Percentiles rank a stretch among this genome's conserved stretches.
Conservation (phyloP, 495 filamentous ascomycete species). For the Friedmanniomyces endolithicus region DNA sequence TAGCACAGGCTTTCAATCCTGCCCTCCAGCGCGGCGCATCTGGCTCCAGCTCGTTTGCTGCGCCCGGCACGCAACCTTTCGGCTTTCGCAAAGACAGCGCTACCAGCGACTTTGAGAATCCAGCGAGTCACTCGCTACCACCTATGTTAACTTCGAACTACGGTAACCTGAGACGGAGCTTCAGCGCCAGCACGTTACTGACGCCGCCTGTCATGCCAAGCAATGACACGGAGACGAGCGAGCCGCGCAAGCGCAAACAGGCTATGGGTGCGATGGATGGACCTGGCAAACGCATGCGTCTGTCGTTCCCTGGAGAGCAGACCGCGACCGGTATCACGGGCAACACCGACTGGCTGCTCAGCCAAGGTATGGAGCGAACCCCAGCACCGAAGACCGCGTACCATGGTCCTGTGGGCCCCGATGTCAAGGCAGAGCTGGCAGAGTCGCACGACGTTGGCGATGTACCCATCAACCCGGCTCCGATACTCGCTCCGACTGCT, state of each 20-base stretch:
- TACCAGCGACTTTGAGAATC: not conserved
- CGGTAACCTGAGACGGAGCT: not conserved
- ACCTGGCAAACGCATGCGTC: not conserved
- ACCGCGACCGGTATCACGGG: not conserved
- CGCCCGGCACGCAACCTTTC: not conserved
- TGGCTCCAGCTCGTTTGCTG: not conserved
- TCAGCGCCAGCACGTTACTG: not conserved
- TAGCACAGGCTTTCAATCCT: not conserved
- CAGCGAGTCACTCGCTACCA: not conserved
- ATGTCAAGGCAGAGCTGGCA: not conserved
- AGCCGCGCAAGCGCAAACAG: not conserved
- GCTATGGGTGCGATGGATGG: not conserved
- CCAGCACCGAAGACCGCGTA: not conserved
- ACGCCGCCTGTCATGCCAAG: not conserved
- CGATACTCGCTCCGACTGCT: not conserved
- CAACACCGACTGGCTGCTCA: constrained; percentile 1
- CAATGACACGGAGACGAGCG: not conserved
- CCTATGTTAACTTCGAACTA: not conserved
- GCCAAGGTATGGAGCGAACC: not conserved
- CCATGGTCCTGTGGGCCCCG: not conserved
- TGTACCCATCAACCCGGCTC: not conserved
- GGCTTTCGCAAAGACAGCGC: not conserved
- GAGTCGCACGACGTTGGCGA: not conserved
- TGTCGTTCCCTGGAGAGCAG: not conserved
- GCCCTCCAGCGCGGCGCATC: not conserved